Base-by-base conservation (phyloP, 2,329 filamentous ascomycete species). In the Xylariaceae sp. region DNA sequence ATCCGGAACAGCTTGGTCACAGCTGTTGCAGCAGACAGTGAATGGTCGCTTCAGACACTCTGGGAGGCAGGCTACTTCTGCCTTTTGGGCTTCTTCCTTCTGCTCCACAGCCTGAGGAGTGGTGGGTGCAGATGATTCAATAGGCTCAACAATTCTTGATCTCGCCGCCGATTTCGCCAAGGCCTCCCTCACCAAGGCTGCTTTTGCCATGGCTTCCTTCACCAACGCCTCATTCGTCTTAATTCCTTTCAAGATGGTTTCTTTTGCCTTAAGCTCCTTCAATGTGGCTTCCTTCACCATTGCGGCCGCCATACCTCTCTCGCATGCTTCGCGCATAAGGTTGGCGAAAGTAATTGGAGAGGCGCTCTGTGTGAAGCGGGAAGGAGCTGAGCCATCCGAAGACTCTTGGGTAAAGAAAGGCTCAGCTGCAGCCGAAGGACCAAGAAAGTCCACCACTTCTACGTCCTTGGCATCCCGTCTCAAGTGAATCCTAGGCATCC, bases 1-100 rank as follows among this genome's bases (percentile, higher is more conserved):
- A 64, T 91, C 86, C 23, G 87, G 83, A 66, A 97, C 91, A 35
- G 86, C 83, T 57, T 78, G 79, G 62, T 91, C 88, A 73, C 94
- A 99, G 70, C 84, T 82, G 76, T 99, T 97, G 83, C 94, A 99
- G 78, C 90, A 96, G 37, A 99, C 92, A 10, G 89, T 89, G 73
- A 92, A 96, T 40, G 81, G 50, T 67, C 65, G 56, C 59, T 65
- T 55, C 55, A 65, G 40, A 57, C 51, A 42, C 42, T 60, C 50
- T 46, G 26, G 24, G 18, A 29, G 46, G 15, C 23, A 18, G 48
- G 43, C 5, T 11, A 40, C 33, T 35, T 48, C 29, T 3, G 27
- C 20, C 9, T 44, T 43, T 30, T 33, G 40, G 24, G 18, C 30
- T 6, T 60, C 51, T 10, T 52, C 54, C 3, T 40, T 52, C 16